These are phyloP conservation scores for Geoglossum cookeanum DNA, from an alignment of 2,329 filamentous ascomycete genomes.

Conservation along the genomic window DNA sequence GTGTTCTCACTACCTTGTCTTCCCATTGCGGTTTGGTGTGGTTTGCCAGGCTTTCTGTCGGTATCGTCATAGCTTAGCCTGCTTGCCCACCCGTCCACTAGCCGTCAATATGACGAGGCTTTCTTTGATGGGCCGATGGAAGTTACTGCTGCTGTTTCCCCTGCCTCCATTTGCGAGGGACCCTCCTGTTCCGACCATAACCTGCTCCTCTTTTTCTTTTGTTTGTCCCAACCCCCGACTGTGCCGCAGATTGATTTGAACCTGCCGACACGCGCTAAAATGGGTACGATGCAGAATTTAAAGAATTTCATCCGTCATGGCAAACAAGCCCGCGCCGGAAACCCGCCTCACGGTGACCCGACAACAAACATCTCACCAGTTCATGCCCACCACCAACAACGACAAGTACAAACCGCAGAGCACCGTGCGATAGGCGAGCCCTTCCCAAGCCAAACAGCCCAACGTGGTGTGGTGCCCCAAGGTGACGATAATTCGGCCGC, in stretches of 20 bases:
- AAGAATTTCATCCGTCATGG: slow-evolving; percentile 98
- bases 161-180: too few species aligned
- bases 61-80: neutral
- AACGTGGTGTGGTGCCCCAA: slow-evolving; percentile 22
- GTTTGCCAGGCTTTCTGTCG: neutral
- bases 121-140: neutral
- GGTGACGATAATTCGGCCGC: slow-evolving; percentile 42
- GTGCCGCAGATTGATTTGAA: too few species aligned
- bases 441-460: slow-evolving; percentile 32
- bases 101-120: neutral
- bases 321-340: slow-evolving; percentile 67
- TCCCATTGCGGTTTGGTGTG: neutral
- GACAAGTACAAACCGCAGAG: slow-evolving; percentile 32
- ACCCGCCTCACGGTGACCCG: slow-evolving; percentile 37
- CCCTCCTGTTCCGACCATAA: neutral
- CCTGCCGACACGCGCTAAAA: slow-evolving; percentile 17
- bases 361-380: slow-evolving; percentile 44
- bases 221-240: neutral
- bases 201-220: neutral
- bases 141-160: neutral
- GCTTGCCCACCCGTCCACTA: neutral
- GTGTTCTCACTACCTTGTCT: neutral
- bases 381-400: slow-evolving; percentile 20
- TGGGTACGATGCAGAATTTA: slow-evolving; percentile 74
- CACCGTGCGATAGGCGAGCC: slow-evolving; percentile 37